Evolutionary conservation across 345 rosid genomes (phyloP).

Genomic region (Bretschneidera sinensis): DNA sequence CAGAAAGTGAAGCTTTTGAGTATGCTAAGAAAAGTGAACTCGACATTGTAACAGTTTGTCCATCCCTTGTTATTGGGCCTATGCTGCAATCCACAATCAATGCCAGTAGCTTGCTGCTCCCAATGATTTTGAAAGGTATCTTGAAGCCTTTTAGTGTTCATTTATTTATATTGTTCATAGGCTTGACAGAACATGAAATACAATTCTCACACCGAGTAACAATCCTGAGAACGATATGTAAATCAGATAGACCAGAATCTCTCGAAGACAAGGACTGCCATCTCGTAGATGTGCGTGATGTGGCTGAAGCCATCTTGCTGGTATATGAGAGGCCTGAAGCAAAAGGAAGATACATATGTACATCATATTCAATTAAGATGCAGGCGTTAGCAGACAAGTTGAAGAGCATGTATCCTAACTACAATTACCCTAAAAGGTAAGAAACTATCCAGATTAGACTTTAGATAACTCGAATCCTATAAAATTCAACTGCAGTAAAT

Average conservation of each 20-base stretch:
- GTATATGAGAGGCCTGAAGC: slow-evolving; percentile 56
- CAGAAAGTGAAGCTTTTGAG: slow-evolving; percentile 66
- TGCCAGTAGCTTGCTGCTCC: slow-evolving; percentile 45
- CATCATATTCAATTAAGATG: slow-evolving; percentile 23
- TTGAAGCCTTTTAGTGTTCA: neutral
- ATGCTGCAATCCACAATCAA: slow-evolving; percentile 48
- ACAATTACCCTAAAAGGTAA: slow-evolving; percentile 53
- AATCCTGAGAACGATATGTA: too few species aligned
- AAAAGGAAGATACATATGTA: slow-evolving; percentile 67
- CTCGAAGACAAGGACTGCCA: too few species aligned
- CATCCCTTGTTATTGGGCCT: slow-evolving; percentile 53
- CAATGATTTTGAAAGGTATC: slow-evolving; percentile 59
- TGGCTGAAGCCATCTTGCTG: slow-evolving; percentile 52
- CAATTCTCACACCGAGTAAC: too few species aligned
- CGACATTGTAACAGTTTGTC: slow-evolving; percentile 51
- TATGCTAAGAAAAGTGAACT: slow-evolving; percentile 50
- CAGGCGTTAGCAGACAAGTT: slow-evolving; percentile 40
- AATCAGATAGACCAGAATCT: too few species aligned
- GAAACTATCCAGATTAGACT: neutral
- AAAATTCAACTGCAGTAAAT: too few species aligned
- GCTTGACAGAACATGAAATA: too few species aligned
- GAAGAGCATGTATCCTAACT: slow-evolving; percentile 46
- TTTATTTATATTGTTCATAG: too few species aligned
- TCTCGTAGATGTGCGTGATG: slow-evolving; percentile 60
- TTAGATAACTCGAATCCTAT: neutral